Percentiles rank a stretch among this genome's conserved stretches.
These are phyloP conservation scores for Kwoniella sp. DNA, from an alignment of 768 basidiomycete species.

Conservation along the genomic window DNA sequence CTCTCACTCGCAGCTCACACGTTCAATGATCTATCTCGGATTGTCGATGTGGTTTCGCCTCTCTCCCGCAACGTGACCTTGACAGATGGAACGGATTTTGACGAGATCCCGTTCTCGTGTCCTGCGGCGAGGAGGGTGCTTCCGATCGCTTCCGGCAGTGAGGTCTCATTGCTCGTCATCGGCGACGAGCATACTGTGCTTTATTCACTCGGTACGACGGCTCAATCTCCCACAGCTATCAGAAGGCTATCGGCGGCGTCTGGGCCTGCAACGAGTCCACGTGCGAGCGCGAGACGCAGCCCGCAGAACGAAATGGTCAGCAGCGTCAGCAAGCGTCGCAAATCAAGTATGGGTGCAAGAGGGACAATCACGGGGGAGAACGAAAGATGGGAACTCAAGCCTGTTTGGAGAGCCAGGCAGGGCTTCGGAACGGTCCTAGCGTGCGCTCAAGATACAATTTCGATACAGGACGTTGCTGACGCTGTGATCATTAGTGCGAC, in stretches of 20 bases:
- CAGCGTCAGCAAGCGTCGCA: conserved; percentile 42
- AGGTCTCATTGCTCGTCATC: conserved; percentile 37
- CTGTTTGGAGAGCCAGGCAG: conserved; percentile 49
- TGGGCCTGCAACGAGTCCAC: conserved; percentile 29
- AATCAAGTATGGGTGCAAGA: conserved; percentile 33
- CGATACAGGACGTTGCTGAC: background rate
- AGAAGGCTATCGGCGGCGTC: conserved; percentile 25
- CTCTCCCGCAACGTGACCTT: conserved; percentile 4
- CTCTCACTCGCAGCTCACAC: conserved; percentile 31
- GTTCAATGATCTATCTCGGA: conserved; percentile 39
- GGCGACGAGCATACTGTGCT: conserved; percentile 52
- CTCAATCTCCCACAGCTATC: conserved; percentile 24
- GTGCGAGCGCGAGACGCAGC: conserved; percentile 34
- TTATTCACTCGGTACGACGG: conserved; percentile 24
- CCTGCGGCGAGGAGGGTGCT: conserved; percentile 49
- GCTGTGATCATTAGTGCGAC: conserved; percentile 25
- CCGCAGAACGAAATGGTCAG: conserved; percentile 47
- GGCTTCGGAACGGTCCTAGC: conserved; percentile 52
- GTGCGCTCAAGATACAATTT: conserved; percentile 27
- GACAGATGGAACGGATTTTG: conserved; percentile 34
- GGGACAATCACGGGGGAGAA: conserved; percentile 1
- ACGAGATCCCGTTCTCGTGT: conserved; percentile 43
- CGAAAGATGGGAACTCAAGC: conserved; percentile 36
- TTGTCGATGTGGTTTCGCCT: conserved; percentile 43
- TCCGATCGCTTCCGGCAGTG: conserved; percentile 30